Evolutionary conservation across 306 rosid genomes (phyloP), one percentile per base, ranked within the genome.

Genomic region (Sicyos edulis): DNA sequence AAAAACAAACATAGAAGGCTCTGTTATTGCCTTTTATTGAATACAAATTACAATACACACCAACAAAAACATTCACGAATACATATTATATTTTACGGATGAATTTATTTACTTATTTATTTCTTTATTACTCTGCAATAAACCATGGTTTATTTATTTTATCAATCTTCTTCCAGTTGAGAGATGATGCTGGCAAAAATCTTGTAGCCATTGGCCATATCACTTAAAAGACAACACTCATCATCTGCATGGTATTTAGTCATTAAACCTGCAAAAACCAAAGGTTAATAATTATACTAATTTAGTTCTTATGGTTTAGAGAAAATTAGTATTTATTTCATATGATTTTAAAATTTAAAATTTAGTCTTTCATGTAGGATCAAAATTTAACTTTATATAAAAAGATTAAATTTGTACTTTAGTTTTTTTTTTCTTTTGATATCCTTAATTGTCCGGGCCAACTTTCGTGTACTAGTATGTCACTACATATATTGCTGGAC

Each of bases 241-340:
- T 92, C 88, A 77, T 88, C 67, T 70, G 96, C 98, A 77, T 92
- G 98, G 87, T 92, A 90, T 5, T 91, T 83, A 37, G 86, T 82
- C 87, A 85, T 84, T 63, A 92, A 78, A 68, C 98, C 98, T 92
- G 89, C 20, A 80, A 26, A 76, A 59, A 68, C 57, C 13, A 37
- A 37, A 5, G 44, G 8, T 37, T 37, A 37, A 32, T 5, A 26
- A 26, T 26, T 26, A 26, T 26, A 26, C 29, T 3, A 26, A 26
- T 26, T 26, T 26, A 26, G 29, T 26, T 26, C 3, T 26, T 26
- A 1, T 26, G 1, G 1, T 26, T 26, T 26, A 1, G 29, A 26
- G 29, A 26, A 26, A 26, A 26, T 26, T 26, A 26, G 29, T 3
- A 26, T 26, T 26, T 26, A 26, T 26, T 26, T 26, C 29, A 26